Conservation (phyloP, 495 filamentous ascomycete species). For the Apodospora peruviana region DNA sequence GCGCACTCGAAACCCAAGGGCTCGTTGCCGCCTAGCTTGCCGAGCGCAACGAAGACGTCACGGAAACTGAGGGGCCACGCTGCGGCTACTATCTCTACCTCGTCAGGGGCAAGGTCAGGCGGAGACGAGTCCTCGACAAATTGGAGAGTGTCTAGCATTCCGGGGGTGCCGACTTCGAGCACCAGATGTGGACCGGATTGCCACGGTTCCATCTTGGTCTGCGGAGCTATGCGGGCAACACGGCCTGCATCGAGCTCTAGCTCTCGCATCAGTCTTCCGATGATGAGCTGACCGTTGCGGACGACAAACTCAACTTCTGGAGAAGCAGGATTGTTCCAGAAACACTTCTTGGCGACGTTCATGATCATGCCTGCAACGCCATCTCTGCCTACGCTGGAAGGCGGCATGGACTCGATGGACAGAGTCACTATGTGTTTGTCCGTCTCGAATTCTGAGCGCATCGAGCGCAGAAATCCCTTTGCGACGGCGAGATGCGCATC, state of each 20-base stretch:
- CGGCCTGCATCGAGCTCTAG: conserved; percentile 10
- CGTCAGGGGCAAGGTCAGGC: conserved; percentile 11
- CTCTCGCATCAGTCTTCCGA: conserved; percentile 18
- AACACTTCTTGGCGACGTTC: conserved; percentile 14
- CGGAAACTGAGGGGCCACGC: conserved; percentile 25
- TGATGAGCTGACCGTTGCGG: conserved; percentile 20
- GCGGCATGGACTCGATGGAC: conserved; percentile 15
- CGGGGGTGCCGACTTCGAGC: conserved; percentile 17
- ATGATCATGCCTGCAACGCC: conserved; percentile 10
- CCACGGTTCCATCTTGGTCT: conserved; percentile 16
- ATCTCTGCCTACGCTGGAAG: neutral
- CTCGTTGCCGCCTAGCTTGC: conserved; percentile 18
- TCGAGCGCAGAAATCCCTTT: conserved; percentile 23
- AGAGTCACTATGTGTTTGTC: conserved; percentile 24
- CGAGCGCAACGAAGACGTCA: conserved; percentile 43
- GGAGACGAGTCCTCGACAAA: conserved; percentile 21
- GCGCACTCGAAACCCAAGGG: conserved; percentile 36
- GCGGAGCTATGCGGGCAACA: conserved; percentile 14
- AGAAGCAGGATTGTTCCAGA: neutral
- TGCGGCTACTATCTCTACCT: conserved; percentile 27
- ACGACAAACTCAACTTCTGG: conserved; percentile 25
- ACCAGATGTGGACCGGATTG: conserved; percentile 15
- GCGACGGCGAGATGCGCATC: conserved; percentile 17
- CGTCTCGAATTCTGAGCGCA: conserved; percentile 23
- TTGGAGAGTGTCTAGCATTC: conserved; percentile 16